Base-by-base conservation (phyloP, 2,329 filamentous ascomycete genomes). In the Aspergillaceae sp. region DNA sequence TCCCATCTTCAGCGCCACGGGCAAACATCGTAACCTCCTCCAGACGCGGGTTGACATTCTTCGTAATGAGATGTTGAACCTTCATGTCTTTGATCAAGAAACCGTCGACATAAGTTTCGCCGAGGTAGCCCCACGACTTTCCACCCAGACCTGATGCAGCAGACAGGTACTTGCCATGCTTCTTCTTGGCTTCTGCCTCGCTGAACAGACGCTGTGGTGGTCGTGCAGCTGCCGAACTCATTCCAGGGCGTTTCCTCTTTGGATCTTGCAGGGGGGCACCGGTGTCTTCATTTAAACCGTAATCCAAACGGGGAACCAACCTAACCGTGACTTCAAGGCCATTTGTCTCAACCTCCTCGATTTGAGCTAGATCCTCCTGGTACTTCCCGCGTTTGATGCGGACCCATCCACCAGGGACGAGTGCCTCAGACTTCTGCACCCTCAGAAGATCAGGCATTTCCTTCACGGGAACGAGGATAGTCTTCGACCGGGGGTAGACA, bases 21-120 rank as follows among this genome's bases (percentile, higher is more conserved):
- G 90, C 86, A 64, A 98, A 97, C 60, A 83, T 86, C n/a, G 90
- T 94, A 41, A 97, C 87, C 66, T 98, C 92, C 62, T 97, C 92
- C 29, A 98, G 76, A 1, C 85, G 87, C 0, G 92, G 92, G 62
- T 94, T 94, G 46, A 98, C 90, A 56, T 94, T 85, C 55, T 89
- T 90, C 29, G 87, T 84, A n/a, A 79, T 77, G 29, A 98, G 74
- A 59, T 85, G 80, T 59, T 91, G 87, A 48, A 96, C 84, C 67
- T 91, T 94, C 72, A 95, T 86, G 51, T 94, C 88, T 68, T 94
- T 96, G 59, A 95, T 82, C 49, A 94, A 79, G 69, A 95, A 97
- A 2, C 92, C 92, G 57, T 94, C 87, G 48, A 92, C 79, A 56
- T 96, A 98, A 41, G 87, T 86, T 29, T 98, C 91, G 38, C 83